Base-by-base conservation (phyloP, 2,329 filamentous ascomycete genomes). In the Exophiala phaeomuriformis region DNA sequence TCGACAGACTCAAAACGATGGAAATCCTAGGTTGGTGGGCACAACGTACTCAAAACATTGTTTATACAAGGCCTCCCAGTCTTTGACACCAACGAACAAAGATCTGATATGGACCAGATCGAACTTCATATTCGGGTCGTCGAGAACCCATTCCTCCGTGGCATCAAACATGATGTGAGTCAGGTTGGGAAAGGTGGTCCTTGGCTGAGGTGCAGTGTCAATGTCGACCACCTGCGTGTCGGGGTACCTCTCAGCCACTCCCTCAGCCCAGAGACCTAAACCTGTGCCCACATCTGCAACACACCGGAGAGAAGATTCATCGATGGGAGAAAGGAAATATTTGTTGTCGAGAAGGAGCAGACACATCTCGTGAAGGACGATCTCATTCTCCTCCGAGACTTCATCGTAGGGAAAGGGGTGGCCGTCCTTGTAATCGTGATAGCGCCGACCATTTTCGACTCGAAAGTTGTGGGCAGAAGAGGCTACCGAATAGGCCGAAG, bases 101-200 rank as follows among this genome's bases (percentile, higher is more conserved):
- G 59, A 65, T 41, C 72, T 66, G n/a, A 70, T 65, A 54, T 74
- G 71, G 19, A 75, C 66, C 49, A 74, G 65, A 53, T 75, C 71
- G 55, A 75, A 75, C 27, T 59, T 64, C 30, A 64, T 59, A 12
- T 59, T 53, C 19, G 63, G 55, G 36, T 65, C 60, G n/a, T 63
- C 55, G 45, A 69, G 65, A 2, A 66, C 60, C 69, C 68, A 71
- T 51, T 66, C 63, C 27, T 66, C 65, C 39, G 64, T 67, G 51
- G 65, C 65, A 53, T 69, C 67, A 51, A 69, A 64, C 12, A 69
- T 60, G 47, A 69, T 65, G 47, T 67, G 68, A 5, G 45, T 54
- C 27, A 67, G 63, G 46, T 69, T 70, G 6, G 64, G 63, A 4
- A 63, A 62, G 5, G 60, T 54, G n/a, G 60, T 33, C n/a, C 51